Evolutionary conservation across 495 filamentous ascomycete species (phyloP), one percentile per base, ranked within the genome.

Genomic region (Chaetomium fimeti): DNA sequence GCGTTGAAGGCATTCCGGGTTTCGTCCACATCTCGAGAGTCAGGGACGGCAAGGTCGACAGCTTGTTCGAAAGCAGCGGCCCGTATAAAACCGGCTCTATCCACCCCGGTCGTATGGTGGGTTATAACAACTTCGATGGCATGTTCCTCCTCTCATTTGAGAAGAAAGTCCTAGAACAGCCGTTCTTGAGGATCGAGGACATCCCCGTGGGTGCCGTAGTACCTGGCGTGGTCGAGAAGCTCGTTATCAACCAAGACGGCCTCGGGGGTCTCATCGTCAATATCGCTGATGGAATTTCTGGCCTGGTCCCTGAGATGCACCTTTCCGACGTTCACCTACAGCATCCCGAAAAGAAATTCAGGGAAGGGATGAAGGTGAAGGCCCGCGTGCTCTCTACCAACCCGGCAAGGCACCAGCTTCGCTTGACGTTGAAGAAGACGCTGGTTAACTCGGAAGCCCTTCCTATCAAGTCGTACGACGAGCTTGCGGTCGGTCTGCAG

Each of bases 311-410:
- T 3, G 90, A 92, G 61, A 87, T 88, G 75, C 94, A 98, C 71
- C 80, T 98, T 68, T 86, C 92, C 47, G 94, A 98, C 76, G 84
- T 93, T 24, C 85, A 84, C 59, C 82, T 98, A 38, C 89, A 94
- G 70, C 90, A 96, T 71, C 94, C 94, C 15, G 94, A 98, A 76
- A 92, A 90, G 77, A 98, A 96, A 72, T 98, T 97, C 79, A 86
- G 87, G 53, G 91, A 92, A 75, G 94, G 93, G 2, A 82, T 89
- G 74, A 84, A 88, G 52, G 87, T 98, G 56, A 94, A 89, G 59
- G 86, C 88, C 38, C 84, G 92, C 57, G 90, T 98, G 48, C 79
- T 98, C 27, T 95, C 92, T 2, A 89, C 85, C 15, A 85, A 96
- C 70, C 78, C 86, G 1, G 79, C 85, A 45, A 94, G 88, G 76